Conservation (phyloP, 208 protist species). For the Trypanosoma conorhini region DNA sequence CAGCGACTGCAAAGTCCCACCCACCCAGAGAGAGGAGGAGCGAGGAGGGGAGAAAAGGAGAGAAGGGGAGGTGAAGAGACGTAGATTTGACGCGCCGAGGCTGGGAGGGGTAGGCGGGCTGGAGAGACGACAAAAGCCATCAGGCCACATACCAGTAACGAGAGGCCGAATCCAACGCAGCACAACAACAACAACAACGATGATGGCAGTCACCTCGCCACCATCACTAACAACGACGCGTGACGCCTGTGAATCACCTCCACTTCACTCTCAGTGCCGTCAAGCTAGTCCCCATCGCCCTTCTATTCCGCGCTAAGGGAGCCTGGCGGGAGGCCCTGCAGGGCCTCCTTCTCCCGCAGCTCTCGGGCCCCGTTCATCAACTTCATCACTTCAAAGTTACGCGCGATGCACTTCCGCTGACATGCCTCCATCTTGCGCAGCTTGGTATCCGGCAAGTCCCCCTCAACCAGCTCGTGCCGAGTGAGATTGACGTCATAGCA, state of each 20-base stretch:
- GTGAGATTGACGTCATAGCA: constrained; percentile 84
- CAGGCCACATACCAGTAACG: too few species aligned
- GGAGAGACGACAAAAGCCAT: too few species aligned
- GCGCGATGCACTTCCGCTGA: constrained; percentile 82
- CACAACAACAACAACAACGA: not conserved
- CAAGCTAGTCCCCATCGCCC: not conserved
- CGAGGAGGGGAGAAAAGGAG: not conserved
- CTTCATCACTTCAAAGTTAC: constrained; percentile 88
- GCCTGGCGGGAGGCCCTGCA: constrained; percentile 39
- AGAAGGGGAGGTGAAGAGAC: too few species aligned
- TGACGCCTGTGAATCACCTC: not conserved
- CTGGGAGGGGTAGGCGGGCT: too few species aligned
- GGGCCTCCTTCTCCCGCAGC: constrained; percentile 48
- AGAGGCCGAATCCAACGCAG: not conserved
- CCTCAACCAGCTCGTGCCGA: constrained; percentile 50
- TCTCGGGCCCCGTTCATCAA: constrained; percentile 65
- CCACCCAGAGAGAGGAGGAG: not conserved
- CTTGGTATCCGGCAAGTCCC: constrained; percentile 51
- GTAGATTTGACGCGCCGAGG: too few species aligned
- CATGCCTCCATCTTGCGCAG: constrained; percentile 80
- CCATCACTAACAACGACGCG: not conserved
- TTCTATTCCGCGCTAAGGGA: constrained; percentile 20
- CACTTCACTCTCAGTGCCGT: not conserved
- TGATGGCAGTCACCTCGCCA: not conserved
- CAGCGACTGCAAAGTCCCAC: not conserved